Evolutionary conservation across 768 basidiomycete species (phyloP).

Genomic region (Rhodotorula diobovata): DNA sequence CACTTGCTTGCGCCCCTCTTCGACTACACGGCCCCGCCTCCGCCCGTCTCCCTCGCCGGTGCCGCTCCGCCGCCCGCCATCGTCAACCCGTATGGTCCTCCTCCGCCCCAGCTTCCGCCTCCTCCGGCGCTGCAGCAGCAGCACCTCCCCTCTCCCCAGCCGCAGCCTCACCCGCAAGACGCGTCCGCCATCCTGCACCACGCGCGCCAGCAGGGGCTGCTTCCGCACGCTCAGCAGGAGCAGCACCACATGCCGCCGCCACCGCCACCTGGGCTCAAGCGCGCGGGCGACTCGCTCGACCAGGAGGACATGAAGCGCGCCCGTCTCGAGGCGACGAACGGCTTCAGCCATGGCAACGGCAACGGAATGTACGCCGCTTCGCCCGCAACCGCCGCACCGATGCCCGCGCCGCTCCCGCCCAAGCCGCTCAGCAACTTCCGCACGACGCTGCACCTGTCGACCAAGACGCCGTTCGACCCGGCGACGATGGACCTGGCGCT

Average conservation of each 20-base stretch:
- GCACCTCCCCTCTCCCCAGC: not conserved
- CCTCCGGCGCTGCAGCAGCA: conserved; percentile 11
- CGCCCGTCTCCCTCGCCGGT: conserved; percentile 21
- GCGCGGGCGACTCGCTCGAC: conserved; percentile 12
- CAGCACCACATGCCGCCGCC: not conserved
- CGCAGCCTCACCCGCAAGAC: conserved; percentile 9
- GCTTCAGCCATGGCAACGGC: conserved; percentile 2
- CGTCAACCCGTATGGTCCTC: conserved; percentile 15
- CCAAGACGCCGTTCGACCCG: conserved; percentile 6
- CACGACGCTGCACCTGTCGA: conserved; percentile 20
- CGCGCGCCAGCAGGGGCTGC: conserved; percentile 32
- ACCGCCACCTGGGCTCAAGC: conserved; percentile 18
- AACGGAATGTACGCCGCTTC: not conserved
- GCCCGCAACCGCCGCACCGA: not conserved
- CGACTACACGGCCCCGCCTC: conserved; percentile 52
- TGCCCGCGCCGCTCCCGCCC: not conserved
- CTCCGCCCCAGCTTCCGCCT: not conserved
- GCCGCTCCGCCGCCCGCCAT: conserved; percentile 19
- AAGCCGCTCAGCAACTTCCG: conserved; percentile 19
- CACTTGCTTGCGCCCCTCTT: conserved; percentile 82
- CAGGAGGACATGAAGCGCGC: conserved; percentile 30
- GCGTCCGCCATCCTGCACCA: conserved; percentile 25
- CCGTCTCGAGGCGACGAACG: conserved; percentile 9
- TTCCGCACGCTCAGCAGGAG: conserved; percentile 1
- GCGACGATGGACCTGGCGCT: not conserved